Percentiles rank a stretch among this genome's conserved stretches.
Evolutionary conservation across 768 basidiomycete species (phyloP).

Genomic region (Suillus occidentalis): DNA sequence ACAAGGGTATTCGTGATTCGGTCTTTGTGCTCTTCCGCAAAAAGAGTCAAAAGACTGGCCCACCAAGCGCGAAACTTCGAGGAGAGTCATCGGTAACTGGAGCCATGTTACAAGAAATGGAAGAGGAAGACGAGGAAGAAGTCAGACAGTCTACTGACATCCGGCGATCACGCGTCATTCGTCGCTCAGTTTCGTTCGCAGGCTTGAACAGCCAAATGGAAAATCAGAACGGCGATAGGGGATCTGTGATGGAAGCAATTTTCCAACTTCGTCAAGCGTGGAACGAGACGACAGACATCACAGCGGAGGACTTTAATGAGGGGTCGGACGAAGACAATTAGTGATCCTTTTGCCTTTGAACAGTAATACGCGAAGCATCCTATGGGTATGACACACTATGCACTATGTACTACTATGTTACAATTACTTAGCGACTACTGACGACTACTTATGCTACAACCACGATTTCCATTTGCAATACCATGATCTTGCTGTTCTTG

Average conservation of each 20-base stretch:
- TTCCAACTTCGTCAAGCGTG: neutral
- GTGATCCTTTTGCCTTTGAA: neutral
- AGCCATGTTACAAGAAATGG: neutral
- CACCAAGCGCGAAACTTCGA: neutral
- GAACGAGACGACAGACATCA: neutral
- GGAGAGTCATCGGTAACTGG: neutral
- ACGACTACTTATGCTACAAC: neutral
- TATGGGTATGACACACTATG: neutral
- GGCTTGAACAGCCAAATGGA: slow-evolving; percentile 12
- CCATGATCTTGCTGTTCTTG: neutral
- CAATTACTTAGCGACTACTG: neutral
- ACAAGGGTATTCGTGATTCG: slow-evolving; percentile 6
- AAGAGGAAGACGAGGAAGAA: neutral
- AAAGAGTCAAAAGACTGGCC: neutral
- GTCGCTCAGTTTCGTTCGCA: slow-evolving; percentile 27
- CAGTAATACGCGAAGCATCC: neutral
- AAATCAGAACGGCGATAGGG: neutral
- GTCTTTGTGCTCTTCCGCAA: slow-evolving; percentile 11
- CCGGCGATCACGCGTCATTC: slow-evolving; percentile 14
- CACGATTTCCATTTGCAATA: neutral
- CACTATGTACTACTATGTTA: neutral
- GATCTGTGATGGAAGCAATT: slow-evolving; percentile 16
- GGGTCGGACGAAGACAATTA: neutral
- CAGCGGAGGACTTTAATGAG: neutral
- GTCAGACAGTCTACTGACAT: neutral